Conservation (phyloP, 2,329 filamentous ascomycete species). For the Aureobasidium namibiae region DNA sequence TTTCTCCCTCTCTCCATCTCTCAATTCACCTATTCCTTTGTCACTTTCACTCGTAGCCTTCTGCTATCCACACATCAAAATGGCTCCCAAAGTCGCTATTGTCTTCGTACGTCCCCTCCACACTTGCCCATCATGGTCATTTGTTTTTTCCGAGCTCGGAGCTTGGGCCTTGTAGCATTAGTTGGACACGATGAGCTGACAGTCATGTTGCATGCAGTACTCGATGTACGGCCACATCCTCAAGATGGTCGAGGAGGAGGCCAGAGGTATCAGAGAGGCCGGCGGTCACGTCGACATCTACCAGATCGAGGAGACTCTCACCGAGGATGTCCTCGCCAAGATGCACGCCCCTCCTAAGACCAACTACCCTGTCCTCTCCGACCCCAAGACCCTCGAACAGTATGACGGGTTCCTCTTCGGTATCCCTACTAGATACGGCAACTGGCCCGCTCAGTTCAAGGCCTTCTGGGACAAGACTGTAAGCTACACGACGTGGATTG, state of each 20-base stretch:
- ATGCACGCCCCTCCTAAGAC: constrained; percentile 78
- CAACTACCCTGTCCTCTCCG: constrained; percentile 1
- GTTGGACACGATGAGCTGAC: constrained; percentile 1
- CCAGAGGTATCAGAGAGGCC: constrained; percentile 78
- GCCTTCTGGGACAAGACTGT: constrained; percentile 82
- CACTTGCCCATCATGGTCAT: constrained; percentile 8
- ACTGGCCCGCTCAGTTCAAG: constrained; percentile 96
- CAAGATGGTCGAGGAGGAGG: constrained; percentile 79
- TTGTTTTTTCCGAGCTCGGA: neutral
- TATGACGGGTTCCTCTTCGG: constrained; percentile 91
- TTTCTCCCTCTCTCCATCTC: neutral
- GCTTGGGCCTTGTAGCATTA: neutral
- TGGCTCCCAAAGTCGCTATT: constrained; percentile 51
- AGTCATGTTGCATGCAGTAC: constrained; percentile 49
- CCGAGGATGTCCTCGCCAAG: constrained; percentile 73
- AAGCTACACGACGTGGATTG: neutral
- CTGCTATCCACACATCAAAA: constrained; percentile 8
- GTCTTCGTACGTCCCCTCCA: constrained; percentile 59
- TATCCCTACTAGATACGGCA: constrained; percentile 87
- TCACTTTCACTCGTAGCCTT: neutral
- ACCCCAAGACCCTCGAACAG: constrained; percentile 19
- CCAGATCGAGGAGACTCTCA: constrained; percentile 84
- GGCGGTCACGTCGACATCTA: constrained; percentile 75
- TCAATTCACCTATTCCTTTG: neutral
- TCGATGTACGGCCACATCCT: constrained; percentile 90